Evolutionary conservation across 345 rosid species (phyloP).

Genomic region (Moricandia moricandioides): DNA sequence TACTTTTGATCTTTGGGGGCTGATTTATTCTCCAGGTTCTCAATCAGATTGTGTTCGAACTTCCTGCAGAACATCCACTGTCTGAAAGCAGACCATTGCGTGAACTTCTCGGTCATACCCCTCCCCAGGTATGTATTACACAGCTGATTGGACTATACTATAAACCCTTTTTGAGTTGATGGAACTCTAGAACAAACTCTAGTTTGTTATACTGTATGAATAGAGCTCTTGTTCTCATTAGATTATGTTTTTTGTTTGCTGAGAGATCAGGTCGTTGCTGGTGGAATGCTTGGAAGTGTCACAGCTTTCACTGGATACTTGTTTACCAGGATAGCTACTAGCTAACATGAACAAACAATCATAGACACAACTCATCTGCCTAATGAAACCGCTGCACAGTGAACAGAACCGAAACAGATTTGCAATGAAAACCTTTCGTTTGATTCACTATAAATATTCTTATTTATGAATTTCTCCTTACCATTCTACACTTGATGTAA

Average conservation of each 20-base stretch:
- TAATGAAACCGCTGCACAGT: not conserved
- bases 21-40: slow-evolving; percentile 51
- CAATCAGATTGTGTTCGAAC: slow-evolving; percentile 88
- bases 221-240: not conserved
- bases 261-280: slow-evolving; percentile 72
- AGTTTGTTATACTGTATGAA: not conserved
- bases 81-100: slow-evolving; percentile 82
- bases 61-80: slow-evolving; percentile 89
- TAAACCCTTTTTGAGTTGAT: not conserved
- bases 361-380: slow-evolving; percentile 8
- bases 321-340: slow-evolving; percentile 40
- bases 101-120: slow-evolving; percentile 91
- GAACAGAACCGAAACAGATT: not conserved
- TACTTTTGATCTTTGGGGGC: not conserved
- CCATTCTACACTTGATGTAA: slow-evolving; percentile 22
- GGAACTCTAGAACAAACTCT: not conserved
- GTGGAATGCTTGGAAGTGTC: slow-evolving; percentile 66
- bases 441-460: not conserved
- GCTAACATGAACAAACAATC: not conserved
- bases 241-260: slow-evolving; percentile 26
- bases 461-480: not conserved
- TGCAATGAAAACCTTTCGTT: not conserved
- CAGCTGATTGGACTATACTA: not conserved
- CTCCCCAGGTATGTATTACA: slow-evolving; percentile 59
- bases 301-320: slow-evolving; percentile 64